phyloP scores from a whole-genome alignment of 2,329 filamentous ascomycete species.

The Xenoacremonium recifei region DNA sequence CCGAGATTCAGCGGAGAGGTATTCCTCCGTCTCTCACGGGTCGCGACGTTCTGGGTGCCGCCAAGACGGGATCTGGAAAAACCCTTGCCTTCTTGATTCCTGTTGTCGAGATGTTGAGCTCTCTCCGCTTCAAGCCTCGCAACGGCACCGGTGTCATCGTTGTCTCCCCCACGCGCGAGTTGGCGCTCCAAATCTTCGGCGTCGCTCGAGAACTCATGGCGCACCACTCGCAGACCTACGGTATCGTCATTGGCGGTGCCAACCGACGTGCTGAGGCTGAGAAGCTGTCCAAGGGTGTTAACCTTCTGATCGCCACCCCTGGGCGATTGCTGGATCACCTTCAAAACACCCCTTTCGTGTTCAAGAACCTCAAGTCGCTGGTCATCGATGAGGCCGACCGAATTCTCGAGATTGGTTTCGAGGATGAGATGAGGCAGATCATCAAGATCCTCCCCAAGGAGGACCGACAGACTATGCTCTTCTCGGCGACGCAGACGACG shows the following conservation, averaged over 20 bases:
- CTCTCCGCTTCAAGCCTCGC: slow-evolving; percentile 89
- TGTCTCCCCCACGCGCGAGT: slow-evolving; percentile 87
- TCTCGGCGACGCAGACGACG: slow-evolving; percentile 96
- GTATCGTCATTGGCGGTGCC: slow-evolving; percentile 93
- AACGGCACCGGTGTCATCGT: slow-evolving; percentile 93
- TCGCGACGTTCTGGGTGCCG: slow-evolving; percentile 88
- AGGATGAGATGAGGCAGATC: slow-evolving; percentile 97
- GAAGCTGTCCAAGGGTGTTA: slow-evolving; percentile 92
- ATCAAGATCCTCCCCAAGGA: slow-evolving; percentile 89
- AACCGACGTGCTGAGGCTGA: slow-evolving; percentile 89
- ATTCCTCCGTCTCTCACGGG: slow-evolving; percentile 89
- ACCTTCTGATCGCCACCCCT: slow-evolving; percentile 90
- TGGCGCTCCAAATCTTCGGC: slow-evolving; percentile 94
- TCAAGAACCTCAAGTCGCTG: slow-evolving; percentile 89
- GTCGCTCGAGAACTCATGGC: slow-evolving; percentile 92
- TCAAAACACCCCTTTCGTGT: slow-evolving; percentile 86
- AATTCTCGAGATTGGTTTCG: slow-evolving; percentile 95
- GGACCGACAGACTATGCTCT: slow-evolving; percentile 93
- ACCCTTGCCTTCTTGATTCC: slow-evolving; percentile 93
- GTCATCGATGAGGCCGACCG: slow-evolving; percentile 97
- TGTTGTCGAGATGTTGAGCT: slow-evolving; percentile 87
- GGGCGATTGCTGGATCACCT: slow-evolving; percentile 91
- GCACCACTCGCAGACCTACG: slow-evolving; percentile 90
- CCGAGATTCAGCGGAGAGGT: slow-evolving; percentile 83
- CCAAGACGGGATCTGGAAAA: slow-evolving; percentile 95